These are phyloP conservation scores for Acrodontium crateriforme DNA, from an alignment of 2,329 filamentous ascomycete genomes.

Conservation along the genomic window DNA sequence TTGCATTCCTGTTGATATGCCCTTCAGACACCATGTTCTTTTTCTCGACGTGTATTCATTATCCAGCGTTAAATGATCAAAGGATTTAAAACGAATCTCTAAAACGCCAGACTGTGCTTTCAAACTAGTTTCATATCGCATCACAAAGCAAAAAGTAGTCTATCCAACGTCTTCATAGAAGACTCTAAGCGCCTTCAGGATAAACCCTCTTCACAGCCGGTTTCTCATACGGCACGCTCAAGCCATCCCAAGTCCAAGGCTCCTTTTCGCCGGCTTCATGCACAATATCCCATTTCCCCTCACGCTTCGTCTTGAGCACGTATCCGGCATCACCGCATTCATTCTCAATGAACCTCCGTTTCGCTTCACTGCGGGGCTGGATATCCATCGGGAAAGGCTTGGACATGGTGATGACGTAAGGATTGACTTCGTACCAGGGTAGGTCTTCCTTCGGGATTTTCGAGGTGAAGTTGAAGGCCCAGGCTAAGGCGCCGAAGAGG, in stretches of 20 bases:
- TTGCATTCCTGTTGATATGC: too few species aligned
- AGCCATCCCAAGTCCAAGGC: constrained; percentile 1
- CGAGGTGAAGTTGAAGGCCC: constrained; percentile 21
- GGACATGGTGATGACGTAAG: constrained; percentile 22
- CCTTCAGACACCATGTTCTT: too few species aligned
- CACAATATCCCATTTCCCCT: constrained; percentile 4
- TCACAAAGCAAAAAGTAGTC: too few species aligned
- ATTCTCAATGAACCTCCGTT: constrained; percentile 17
- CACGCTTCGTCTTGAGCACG: constrained; percentile 12
- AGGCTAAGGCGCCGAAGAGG: constrained; percentile 18
- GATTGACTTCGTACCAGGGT: constrained; percentile 21
- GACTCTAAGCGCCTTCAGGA: constrained; percentile 1
- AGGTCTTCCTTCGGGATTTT: constrained; percentile 16
- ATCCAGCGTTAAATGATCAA: too few species aligned
- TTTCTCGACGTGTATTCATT: too few species aligned
- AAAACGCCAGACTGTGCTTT: too few species aligned
- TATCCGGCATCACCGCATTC: constrained; percentile 13
- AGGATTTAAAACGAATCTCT: too few species aligned
- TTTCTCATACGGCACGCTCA: constrained; percentile 1
- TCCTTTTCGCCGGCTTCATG: background rate
- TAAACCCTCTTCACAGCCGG: constrained; percentile 2
- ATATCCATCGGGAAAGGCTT: constrained; percentile 20
- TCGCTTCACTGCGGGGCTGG: constrained; percentile 17
- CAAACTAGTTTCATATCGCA: too few species aligned
- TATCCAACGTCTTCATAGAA: too few species aligned